Evolutionary conservation across 768 basidiomycete genomes (phyloP), one percentile per base, ranked within the genome.

Genomic region (Psilocybe cyanescens): DNA sequence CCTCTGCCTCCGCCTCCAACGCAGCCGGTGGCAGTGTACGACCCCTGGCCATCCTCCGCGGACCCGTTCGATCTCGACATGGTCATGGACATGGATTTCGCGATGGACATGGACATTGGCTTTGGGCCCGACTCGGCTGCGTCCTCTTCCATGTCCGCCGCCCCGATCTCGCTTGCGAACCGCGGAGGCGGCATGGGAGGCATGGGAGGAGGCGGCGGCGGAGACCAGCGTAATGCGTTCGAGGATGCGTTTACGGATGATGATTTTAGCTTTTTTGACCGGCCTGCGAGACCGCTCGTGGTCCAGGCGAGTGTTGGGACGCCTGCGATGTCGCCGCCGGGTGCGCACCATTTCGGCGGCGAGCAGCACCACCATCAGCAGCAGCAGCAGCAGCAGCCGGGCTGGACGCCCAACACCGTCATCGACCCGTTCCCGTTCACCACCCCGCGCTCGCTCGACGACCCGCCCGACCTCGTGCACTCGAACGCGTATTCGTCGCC

Each of bases 231-330:
- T 52, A 75, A 81, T 72, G 85, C 84, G 46, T 84, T 84, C 55
- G 86, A 88, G 35, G 83, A 86, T 19, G 82, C 79, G 1, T 88
- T 94, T 67, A 94, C 93, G 0, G 93, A 95, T 55, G 93, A 94
- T 58, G 93, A 95, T 72, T 95, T 95, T 72, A 89, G 85, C 71
- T 95, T 92, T 74, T 95, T 94, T 70, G 92, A 95, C 69, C 80
- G 79, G 28, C 87, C 86, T 24, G 24, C 24, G 24, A 24, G 24
- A 2, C 24, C 24, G 24, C 24, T 24, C 24, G 24, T 24, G 24
- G 24, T 24, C 24, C 24, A 24, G 2, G 24, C 24, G 24, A 24
- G 24, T 24, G 24, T 24, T 24, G 24, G 24, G 24, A 24, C 24
- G 24, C 24, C 24, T 24, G 24, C 24, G 24, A 24, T 24, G 24